Evolutionary conservation across 1,284 basidiomycete genomes (phyloP).

Genomic region (Taiwanofungus camphoratus): DNA sequence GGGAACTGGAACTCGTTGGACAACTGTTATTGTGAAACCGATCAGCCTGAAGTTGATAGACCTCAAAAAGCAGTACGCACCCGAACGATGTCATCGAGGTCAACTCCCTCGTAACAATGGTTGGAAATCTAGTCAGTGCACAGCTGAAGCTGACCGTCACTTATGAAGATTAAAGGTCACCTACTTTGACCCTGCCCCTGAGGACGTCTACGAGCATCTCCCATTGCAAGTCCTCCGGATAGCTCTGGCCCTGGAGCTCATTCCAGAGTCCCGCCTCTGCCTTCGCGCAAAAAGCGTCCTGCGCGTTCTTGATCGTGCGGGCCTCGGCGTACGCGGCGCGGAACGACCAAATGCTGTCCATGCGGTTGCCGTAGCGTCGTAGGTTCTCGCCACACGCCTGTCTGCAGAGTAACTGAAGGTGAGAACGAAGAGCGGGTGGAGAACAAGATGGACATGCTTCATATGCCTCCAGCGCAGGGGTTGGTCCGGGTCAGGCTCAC

Average conservation of each 20-base stretch:
- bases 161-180: neutral
- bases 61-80: slow-evolving; percentile 42
- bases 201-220: slow-evolving; percentile 87
- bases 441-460: slow-evolving; percentile 29
- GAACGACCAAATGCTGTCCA: slow-evolving; percentile 61
- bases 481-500: slow-evolving; percentile 20
- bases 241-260: slow-evolving; percentile 43
- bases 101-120: slow-evolving; percentile 51
- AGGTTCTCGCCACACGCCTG: slow-evolving; percentile 58
- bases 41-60: too few species aligned
- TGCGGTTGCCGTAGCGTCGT: slow-evolving; percentile 38
- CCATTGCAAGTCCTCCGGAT: slow-evolving; percentile 78
- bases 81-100: slow-evolving; percentile 53
- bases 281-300: slow-evolving; percentile 68
- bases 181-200: slow-evolving; percentile 68
- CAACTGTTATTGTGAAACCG: too few species aligned
- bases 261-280: slow-evolving; percentile 57
- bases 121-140: slow-evolving; percentile 54
- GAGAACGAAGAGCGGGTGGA: neutral
- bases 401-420: slow-evolving; percentile 27
- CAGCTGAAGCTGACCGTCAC: neutral
- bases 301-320: slow-evolving; percentile 63
- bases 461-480: slow-evolving; percentile 41
- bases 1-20: slow-evolving; percentile 79
- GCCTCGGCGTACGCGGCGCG: slow-evolving; percentile 65